Conservation (phyloP, 164 flowering plant genomes). For the Stephania cephalantha region DNA sequence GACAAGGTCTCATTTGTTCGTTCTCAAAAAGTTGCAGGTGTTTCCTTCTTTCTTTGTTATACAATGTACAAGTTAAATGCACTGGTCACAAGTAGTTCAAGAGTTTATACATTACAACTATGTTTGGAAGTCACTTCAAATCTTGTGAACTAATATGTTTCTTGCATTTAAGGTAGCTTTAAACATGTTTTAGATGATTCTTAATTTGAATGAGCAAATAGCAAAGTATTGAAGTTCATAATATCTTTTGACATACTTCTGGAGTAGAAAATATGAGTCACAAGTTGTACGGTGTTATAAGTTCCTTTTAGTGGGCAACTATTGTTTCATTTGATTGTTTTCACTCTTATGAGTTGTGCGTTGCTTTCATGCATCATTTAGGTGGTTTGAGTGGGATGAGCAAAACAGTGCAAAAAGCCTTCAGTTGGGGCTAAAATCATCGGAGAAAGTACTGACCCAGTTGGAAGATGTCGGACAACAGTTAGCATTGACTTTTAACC, state of each 20-base stretch:
- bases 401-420: conserved; percentile 21
- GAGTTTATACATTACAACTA: neutral
- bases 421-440: conserved; percentile 39
- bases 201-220: too few relatives aligned
- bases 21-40: conserved; percentile 74
- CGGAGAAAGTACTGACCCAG: conserved; percentile 46
- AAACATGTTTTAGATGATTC: neutral
- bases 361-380: conserved; percentile 17
- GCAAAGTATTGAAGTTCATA: neutral
- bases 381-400: conserved; percentile 79
- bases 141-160: neutral
- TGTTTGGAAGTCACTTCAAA: neutral
- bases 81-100: neutral
- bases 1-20: conserved; percentile 78
- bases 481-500: conserved; percentile 63
- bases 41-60: neutral
- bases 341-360: neutral
- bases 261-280: neutral
- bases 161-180: neutral
- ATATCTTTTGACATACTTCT: neutral
- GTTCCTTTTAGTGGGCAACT: neutral
- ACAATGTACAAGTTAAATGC: neutral
- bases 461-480: conserved; percentile 84
- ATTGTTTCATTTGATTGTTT: neutral
- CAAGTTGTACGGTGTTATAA: neutral